Evolutionary conservation across 2,329 filamentous ascomycete species (phyloP), one percentile per base, ranked within the genome.

Genomic region (Nemania sp.): DNA sequence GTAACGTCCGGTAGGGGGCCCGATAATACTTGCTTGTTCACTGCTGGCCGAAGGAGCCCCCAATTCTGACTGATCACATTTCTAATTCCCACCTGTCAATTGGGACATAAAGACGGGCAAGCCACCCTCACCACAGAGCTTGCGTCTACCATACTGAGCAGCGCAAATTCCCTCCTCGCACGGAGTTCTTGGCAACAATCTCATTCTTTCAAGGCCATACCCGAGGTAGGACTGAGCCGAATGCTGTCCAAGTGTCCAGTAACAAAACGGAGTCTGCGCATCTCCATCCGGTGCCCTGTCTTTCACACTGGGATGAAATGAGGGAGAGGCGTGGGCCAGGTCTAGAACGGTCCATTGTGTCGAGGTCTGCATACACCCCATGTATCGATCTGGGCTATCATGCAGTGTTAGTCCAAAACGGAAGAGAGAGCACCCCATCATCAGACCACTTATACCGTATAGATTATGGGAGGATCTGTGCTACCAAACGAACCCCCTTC

Each of bases 351-450:
- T 33, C 56, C 14, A 53, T 53, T 49, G n/a, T 45, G 52, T 49
- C 44, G 17, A 49, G 22, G 43, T 43, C 44, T 54, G 56, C 56
- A 55, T 55, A 46, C 22, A 56, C 48, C 48, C 52, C 49, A 50
- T 52, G 52, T 48, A 56, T 34, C 50, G 49, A 52, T 52, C 54
- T 52, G 44, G 41, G 49, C 48, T 37, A 49, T 52, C 52, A 58
- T 58, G 56, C 56, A 52, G 28, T 56, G 43, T 53, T 59, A 59
- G 56, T 56, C 46, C 46, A 53, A 53, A 59, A 59, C 41, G 49
- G 52, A 52, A 52, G 40, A 45, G 28, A 53, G 39, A 39, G 40
- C 49, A 23, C 41, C 47, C 47, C 49, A 41, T 51, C 49, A 44
- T 48, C 15, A 54, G 37, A 49, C 49, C 43, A 43, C 36, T 43